Base-by-base conservation (phyloP, 331 rosid species). In the Rosa hybrid region DNA sequence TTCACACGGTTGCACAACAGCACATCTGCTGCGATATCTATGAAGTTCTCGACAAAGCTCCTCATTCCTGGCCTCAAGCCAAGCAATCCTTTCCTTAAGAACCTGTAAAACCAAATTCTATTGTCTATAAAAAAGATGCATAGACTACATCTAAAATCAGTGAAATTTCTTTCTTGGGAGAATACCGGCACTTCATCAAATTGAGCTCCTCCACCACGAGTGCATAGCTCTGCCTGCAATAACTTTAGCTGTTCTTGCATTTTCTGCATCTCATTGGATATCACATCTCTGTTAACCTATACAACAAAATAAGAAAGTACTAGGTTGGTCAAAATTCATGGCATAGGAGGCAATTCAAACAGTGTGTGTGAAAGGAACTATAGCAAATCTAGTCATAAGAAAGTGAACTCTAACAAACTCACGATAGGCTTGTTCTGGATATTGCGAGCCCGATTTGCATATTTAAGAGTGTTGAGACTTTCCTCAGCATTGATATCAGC, bases 371-470 rank as follows among this genome's bases (percentile, higher is more conserved):
- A 75, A 34, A 45, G 73, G 50, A 78, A 64, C 62, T 74, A 50
- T 60, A 68, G 72, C n/a, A 56, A 70, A 79, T 69, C 16, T 13
- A 49, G 25, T 12, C 42, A n/a, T 71, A 59, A 78, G 56, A 72
- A 46, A 75, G 44, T 56, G 54, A 56, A 8, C 12, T 68, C 59
- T 25, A 67, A 81, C 12, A 82, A 89, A 84, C 94, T 88, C 88
- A 92, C 97, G 68, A 92, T 89, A 65, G 95, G 95, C 81, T 89
- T 92, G 81, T 92, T 92, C 85, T 92, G 97, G 80, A 92, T 92
- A 84, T 92, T 92, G 78, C 97, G 97, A 27, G 97, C 97, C 67
- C 97, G 97, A 84, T 92, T 92, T 65, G 97, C 97, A 79, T 92
- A 92, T 77, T 92, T 92, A 62, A 92, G 95, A 71, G 97, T 92